These are phyloP conservation scores for Alternaria sp. DNA, from an alignment of 2,329 filamentous ascomycete species.

Conservation along the genomic window DNA sequence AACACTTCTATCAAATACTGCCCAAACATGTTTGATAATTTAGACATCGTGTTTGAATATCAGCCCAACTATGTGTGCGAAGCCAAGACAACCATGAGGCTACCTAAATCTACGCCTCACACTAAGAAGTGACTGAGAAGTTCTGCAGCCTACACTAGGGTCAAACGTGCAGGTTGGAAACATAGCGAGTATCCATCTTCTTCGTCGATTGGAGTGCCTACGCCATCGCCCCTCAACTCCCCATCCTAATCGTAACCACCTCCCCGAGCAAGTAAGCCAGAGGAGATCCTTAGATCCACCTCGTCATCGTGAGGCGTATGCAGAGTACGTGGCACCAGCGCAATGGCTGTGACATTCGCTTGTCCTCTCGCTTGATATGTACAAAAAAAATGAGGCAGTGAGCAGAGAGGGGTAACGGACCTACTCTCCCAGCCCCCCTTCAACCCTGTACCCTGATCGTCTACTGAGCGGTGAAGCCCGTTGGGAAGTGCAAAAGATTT, in stretches of 20 bases:
- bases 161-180: neutral
- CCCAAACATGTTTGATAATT: neutral
- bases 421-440: neutral
- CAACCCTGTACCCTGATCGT: neutral
- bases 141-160: neutral
- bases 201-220: neutral
- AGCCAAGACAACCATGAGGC: neutral
- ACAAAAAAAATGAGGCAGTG: slow-evolving; percentile 2
- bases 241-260: neutral
- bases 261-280: neutral
- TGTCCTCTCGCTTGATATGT: neutral
- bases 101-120: neutral
- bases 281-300: neutral
- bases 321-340: neutral
- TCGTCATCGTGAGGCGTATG: neutral
- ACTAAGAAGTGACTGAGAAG: neutral
- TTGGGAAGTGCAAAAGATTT: neutral
- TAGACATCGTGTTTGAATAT: neutral
- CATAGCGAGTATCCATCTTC: neutral
- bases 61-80: neutral
- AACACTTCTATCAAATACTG: neutral
- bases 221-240: neutral
- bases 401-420: neutral
- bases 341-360: neutral
- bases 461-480: neutral